Percentiles rank a stretch among this genome's conserved stretches.
phyloP scores from a whole-genome alignment of 1,284 basidiomycete genomes.

The Cutaneotrichosporon dermatis region DNA sequence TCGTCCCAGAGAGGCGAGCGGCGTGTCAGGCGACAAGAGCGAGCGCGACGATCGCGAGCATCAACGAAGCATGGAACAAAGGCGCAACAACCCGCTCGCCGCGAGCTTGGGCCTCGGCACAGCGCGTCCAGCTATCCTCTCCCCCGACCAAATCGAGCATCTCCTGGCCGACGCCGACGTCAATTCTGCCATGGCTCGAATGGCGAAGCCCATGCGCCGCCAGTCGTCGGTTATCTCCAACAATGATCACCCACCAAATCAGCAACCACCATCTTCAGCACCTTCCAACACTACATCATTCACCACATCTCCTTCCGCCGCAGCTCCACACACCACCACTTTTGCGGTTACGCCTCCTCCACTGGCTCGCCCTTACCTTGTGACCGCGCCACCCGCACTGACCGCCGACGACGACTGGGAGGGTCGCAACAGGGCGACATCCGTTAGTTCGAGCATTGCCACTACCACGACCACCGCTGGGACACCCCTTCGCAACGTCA shows the following conservation, averaged over 20 bases:
- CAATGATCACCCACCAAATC: constrained; percentile 4
- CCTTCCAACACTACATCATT: too few species aligned
- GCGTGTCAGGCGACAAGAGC: neutral
- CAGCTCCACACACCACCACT: neutral
- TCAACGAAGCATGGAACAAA: neutral
- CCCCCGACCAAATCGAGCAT: constrained; percentile 37
- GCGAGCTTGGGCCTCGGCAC: constrained; percentile 33
- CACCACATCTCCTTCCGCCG: neutral
- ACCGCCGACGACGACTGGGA: constrained; percentile 21
- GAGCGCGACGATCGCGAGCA: neutral
- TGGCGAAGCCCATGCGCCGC: constrained; percentile 11
- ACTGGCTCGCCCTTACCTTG: constrained; percentile 25
- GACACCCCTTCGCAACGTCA: constrained; percentile 5
- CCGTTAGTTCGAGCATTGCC: constrained; percentile 5
- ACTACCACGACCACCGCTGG: neutral
- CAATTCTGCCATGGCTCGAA: constrained; percentile 33
- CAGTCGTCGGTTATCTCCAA: neutral
- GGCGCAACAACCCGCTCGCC: constrained; percentile 18
- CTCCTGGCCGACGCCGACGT: constrained; percentile 39
- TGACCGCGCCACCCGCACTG: constrained; percentile 37
- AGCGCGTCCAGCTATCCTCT: constrained; percentile 23
- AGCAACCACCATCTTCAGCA: neutral
- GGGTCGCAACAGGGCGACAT: constrained; percentile 17
- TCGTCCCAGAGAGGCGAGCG: neutral
- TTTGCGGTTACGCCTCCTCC: neutral